These are phyloP conservation scores for Cryptococcus sp. DNA, from an alignment of 1,284 basidiomycete species.

Conservation along the genomic window DNA sequence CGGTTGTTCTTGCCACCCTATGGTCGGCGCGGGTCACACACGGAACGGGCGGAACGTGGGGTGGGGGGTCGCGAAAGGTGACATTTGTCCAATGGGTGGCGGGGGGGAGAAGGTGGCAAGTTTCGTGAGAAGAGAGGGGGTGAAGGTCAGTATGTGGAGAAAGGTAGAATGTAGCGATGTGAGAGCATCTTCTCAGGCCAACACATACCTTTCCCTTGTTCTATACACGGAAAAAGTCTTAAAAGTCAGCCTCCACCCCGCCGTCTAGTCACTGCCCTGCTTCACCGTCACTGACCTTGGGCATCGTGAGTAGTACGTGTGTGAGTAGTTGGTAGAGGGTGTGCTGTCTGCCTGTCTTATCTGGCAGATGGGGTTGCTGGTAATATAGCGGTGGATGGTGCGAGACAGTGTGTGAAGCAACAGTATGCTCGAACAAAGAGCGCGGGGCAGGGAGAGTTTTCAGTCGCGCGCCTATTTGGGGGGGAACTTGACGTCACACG, in stretches of 20 bases:
- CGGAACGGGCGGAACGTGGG: not conserved
- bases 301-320: slow-evolving; percentile 28
- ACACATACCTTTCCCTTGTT: slow-evolving; percentile 24
- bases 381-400: too few species aligned
- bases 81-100: not conserved
- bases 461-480: slow-evolving; percentile 3
- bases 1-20: slow-evolving; percentile 99
- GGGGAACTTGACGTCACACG: slow-evolving; percentile 6
- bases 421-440: not conserved
- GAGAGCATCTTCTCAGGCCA: not conserved
- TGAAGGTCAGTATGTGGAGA: not conserved
- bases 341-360: not conserved
- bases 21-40: not conserved
- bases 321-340: not conserved
- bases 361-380: not conserved
- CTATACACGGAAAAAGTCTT: slow-evolving; percentile 4
- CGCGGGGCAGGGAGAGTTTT: not conserved
- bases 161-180: not conserved
- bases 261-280: not conserved
- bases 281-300: slow-evolving; percentile 38
- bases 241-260: slow-evolving; percentile 7
- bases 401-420: not conserved
- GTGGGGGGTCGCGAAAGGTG: not conserved
- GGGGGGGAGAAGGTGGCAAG: not conserved
- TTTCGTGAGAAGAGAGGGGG: not conserved